Evolutionary conservation across 169 alveolate genomes (phyloP), one percentile per base, ranked within the genome.

Genomic region (Cryptosporidium ubiquitum): DNA sequence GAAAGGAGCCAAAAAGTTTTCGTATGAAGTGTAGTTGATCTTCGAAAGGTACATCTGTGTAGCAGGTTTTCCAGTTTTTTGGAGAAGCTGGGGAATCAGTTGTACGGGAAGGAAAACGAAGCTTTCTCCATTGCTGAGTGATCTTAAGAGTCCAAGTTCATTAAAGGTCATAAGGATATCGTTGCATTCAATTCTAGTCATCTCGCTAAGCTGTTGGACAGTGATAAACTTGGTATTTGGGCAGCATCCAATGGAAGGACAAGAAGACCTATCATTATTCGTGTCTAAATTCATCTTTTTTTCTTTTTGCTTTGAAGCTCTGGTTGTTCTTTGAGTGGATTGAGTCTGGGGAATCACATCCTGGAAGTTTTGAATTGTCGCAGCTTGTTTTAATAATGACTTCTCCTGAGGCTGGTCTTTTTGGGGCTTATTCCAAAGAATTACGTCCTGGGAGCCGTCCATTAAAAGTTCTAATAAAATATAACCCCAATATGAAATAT

Each of bases 401-500:
- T 74, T 74, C 37, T 58, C 57, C 20, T 26, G 66, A 26, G 71
- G 33, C 31, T 64, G 71, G 31, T 31, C 51, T 14, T 64, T 64
- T 18, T 9, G 47, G 47, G 71, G 71, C 66, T 70, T 70, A 18
- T 70, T 42, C 66, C 66, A 55, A 35, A 74, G 70, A 55, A 74
- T 74, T 3, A 74, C 86, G 31, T 74, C 70, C n/a, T 74, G 86
- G n/a, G 55, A 23, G 35, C 70, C 70, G 5, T 74, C 86, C 69
- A 74, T 74, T 39, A 74, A 40, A 7, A 74, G 70, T 40, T 94
- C 94, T 52, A 96, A 85, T 23, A 97, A 91, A 85, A 92, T 93
- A 84, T 95, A 94, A 5, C 98, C 94, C 99, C 99, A 98, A 92
- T 95, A 98, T 20, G 98, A 94, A 86, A 97, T 95, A 92, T 98